Percentiles rank a stretch among this genome's conserved stretches.
Conservation (phyloP, 768 basidiomycete genomes). For the Tylopilus vinaceipallidus region DNA sequence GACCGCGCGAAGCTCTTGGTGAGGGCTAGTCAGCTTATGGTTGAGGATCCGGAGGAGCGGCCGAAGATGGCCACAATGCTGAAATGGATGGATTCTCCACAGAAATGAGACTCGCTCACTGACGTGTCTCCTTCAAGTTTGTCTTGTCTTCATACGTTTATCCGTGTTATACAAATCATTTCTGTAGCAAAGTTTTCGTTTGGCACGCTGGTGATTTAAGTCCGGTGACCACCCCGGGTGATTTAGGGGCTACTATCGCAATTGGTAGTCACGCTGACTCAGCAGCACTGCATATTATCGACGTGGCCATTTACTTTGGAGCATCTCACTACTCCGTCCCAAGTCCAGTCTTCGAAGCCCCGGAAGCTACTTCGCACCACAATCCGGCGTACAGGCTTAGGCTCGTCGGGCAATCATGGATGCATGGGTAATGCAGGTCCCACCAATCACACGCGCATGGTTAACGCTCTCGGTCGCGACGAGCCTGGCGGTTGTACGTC, state of each 20-base stretch:
- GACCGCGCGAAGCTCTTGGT: not conserved
- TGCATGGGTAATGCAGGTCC: slow-evolving; percentile 88
- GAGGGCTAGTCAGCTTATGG: not conserved
- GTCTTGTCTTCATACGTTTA: no score
- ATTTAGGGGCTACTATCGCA: not conserved
- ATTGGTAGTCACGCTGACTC: slow-evolving; percentile 11
- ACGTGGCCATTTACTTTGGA: slow-evolving; percentile 11
- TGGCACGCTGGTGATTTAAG: no score
- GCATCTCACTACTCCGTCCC: no score
- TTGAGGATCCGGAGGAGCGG: not conserved
- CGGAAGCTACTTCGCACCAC: not conserved
- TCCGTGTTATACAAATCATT: no score
- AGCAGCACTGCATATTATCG: slow-evolving; percentile 8
- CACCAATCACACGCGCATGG: slow-evolving; percentile 89
- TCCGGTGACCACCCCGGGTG: no score
- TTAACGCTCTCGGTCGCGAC: slow-evolving; percentile 73
- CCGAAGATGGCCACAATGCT: not conserved
- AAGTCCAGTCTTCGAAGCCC: no score
- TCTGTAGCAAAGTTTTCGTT: no score
- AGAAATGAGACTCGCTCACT: no score
- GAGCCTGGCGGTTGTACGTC: slow-evolving; percentile 83
- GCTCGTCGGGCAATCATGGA: slow-evolving; percentile 52
- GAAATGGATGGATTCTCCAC: not conserved
- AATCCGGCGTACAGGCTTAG: slow-evolving; percentile 1
- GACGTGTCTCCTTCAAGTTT: no score